Percentiles rank a stretch among this genome's conserved stretches.
Conservation (phyloP, 305 asterid species). For the Fraxinus angustifolia region DNA sequence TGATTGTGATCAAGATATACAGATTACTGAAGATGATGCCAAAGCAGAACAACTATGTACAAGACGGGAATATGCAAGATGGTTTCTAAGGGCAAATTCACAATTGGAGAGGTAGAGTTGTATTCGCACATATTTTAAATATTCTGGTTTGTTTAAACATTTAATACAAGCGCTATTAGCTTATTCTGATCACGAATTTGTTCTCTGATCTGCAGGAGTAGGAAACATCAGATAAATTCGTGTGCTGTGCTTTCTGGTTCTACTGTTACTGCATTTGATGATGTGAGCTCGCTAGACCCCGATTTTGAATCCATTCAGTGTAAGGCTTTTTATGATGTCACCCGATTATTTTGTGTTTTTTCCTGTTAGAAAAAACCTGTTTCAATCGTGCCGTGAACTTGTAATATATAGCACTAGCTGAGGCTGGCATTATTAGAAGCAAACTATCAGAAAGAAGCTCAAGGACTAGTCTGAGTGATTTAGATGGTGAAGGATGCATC, state of each 20-base stretch:
- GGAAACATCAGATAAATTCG: conserved; percentile 53
- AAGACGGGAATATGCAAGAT: conserved; percentile 85
- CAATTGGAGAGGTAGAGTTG: conserved; percentile 66
- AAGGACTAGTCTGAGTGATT: conserved; percentile 25
- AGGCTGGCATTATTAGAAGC: conserved; percentile 81
- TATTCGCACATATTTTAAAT: conserved; percentile 6
- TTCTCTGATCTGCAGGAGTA: conserved; percentile 46
- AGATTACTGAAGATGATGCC: conserved; percentile 76
- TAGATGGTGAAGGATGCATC: conserved; percentile 28
- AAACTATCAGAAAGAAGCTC: conserved; percentile 44
- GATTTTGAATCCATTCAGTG: conserved; percentile 80
- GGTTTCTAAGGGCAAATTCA: conserved; percentile 65
- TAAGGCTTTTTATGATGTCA: conserved; percentile 32
- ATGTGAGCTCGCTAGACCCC: conserved; percentile 64
- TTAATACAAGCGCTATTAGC: neutral
- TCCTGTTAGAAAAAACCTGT: neutral
- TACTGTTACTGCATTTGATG: conserved; percentile 61
- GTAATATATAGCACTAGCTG: conserved; percentile 66
- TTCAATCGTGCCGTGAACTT: conserved; percentile 22
- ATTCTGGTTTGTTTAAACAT: neutral
- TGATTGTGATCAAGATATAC: conserved; percentile 39
- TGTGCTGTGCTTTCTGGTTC: conserved; percentile 76
- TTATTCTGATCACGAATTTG: conserved; percentile 12
- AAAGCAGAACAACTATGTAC: conserved; percentile 77
- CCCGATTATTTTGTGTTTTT: neutral